Evolutionary conservation across 2,329 filamentous ascomycete species (phyloP).

Genomic region (Didymella exigua): DNA sequence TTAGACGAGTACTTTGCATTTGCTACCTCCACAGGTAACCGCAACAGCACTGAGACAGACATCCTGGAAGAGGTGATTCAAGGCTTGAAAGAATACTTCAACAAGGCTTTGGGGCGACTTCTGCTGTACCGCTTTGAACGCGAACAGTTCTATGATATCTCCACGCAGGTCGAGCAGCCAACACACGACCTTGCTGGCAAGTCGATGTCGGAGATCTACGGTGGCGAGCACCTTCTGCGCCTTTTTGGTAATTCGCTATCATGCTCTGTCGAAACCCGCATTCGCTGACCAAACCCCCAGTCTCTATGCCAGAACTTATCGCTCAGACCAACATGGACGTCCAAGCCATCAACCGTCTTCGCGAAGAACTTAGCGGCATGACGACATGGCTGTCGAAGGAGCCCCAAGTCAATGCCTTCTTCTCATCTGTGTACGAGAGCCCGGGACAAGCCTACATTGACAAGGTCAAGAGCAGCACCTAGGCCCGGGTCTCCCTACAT

Average conservation of each 20-base stretch:
- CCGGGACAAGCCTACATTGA: conserved; percentile 74
- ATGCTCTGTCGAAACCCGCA: background rate
- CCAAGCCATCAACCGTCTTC: conserved; percentile 84
- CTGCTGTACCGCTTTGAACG: conserved; percentile 94
- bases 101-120: conserved; percentile 84
- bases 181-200: conserved; percentile 72
- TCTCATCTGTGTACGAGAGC: conserved; percentile 76
- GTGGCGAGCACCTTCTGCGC: conserved; percentile 87
- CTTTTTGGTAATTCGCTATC: conserved; percentile 73
- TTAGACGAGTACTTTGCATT: conserved; percentile 82
- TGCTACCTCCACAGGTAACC: conserved; percentile 66
- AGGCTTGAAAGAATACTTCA: conserved; percentile 91
- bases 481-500: conserved; percentile 3
- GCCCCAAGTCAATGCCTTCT: conserved; percentile 73
- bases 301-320: conserved; percentile 88
- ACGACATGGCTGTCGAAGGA: conserved; percentile 79
- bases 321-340: conserved; percentile 98
- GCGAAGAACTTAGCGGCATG: conserved; percentile 87
- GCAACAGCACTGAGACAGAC: conserved; percentile 71
- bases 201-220: conserved; percentile 80
- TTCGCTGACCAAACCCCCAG: conserved; percentile 54
- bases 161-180: conserved; percentile 68
- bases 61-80: conserved; percentile 88
- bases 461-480: conserved; percentile 58
- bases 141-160: conserved; percentile 80